A percentile compares a stretch with the other conserved stretches of the same genome.
Evolutionary conservation across 768 basidiomycete species (phyloP).

Genomic region (Suillus subalutaceus): DNA sequence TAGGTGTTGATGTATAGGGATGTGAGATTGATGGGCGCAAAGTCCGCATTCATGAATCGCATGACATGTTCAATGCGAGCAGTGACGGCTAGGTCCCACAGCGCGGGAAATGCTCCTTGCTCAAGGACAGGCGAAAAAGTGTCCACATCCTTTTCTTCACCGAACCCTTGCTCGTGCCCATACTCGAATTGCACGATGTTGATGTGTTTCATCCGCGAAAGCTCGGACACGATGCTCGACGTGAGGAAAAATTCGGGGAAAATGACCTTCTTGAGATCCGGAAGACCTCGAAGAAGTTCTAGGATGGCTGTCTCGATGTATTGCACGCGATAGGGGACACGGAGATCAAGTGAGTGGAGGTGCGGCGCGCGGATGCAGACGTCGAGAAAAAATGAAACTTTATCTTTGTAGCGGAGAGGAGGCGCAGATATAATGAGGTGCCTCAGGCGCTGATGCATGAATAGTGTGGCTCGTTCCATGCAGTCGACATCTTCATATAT

Average conservation of each 20-base stretch:
- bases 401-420: conserved; percentile 15
- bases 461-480: conserved; percentile 48
- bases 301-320: conserved; percentile 44
- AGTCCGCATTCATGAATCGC: conserved; percentile 45
- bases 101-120: conserved; percentile 54
- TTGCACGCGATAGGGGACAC: conserved; percentile 42
- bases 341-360: conserved; percentile 50
- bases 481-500: conserved; percentile 23
- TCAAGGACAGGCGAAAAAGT: conserved; percentile 46
- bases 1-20: conserved; percentile 56
- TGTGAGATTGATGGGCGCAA: conserved; percentile 51
- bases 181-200: conserved; percentile 57
- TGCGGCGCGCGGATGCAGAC: conserved; percentile 54
- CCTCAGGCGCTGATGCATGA: conserved; percentile 59
- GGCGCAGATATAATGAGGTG: conserved; percentile 36
- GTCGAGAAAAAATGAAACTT: conserved; percentile 35
- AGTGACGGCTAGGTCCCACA: conserved; percentile 56
- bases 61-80: conserved; percentile 47
- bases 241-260: conserved; percentile 58
- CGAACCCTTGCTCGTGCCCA: conserved; percentile 48
- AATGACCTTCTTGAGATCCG: conserved; percentile 48
- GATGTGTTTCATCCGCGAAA: conserved; percentile 48
- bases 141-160: conserved; percentile 45
- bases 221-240: conserved; percentile 44
- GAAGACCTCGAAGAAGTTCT: conserved; percentile 42